Evolutionary conservation across 768 basidiomycete genomes (phyloP), one percentile per base, ranked within the genome.

Genomic region (Rhizopogon rudus): DNA sequence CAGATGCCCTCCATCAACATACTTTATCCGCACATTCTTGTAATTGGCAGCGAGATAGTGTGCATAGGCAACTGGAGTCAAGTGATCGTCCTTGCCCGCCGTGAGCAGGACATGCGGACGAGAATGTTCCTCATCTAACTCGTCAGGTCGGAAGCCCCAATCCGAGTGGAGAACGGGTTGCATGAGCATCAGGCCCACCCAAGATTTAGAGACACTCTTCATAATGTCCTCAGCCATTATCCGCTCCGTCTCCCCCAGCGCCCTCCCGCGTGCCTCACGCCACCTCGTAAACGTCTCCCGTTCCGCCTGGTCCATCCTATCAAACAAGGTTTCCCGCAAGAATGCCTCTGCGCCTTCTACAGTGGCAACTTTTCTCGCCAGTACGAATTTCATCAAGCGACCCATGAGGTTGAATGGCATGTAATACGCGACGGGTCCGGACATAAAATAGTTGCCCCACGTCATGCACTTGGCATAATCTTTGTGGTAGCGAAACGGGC

Each of bases 151-250:
- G 58, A 76, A 81, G 6, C 75, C 81, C 81, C 82, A 84, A 53
- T 77, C 77, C 14, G 76, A 73, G 44, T 82, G 78, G 49, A 78
- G 65, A 29, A 80, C 64, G 31, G 66, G 60, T 6, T 74, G 53
- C 51, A 73, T 60, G 44, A 77, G 76, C 54, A 75, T 67, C 60
- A 81, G 81, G 1, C 82, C 84, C 42, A 71, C 76, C 81, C 81
- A 81, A 45, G 78, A 70, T 33, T 64, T 73, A 17, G 73, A 68
- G 6, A 82, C 77, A 61, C 82, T 84, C 54, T 74, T 71, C 45
- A 73, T 62, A 54, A 75, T 66, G 53, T 75, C 78, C 54, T 63
- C 58, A 3, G 77, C 78, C 54, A 79, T 66, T 52, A 65, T 62
- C 52, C 67, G 66, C 59, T 78, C 76, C 29, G 75, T 65, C 48